Conservation (phyloP, 169 alveolate species). For the Cardiosporidium cionae region DNA sequence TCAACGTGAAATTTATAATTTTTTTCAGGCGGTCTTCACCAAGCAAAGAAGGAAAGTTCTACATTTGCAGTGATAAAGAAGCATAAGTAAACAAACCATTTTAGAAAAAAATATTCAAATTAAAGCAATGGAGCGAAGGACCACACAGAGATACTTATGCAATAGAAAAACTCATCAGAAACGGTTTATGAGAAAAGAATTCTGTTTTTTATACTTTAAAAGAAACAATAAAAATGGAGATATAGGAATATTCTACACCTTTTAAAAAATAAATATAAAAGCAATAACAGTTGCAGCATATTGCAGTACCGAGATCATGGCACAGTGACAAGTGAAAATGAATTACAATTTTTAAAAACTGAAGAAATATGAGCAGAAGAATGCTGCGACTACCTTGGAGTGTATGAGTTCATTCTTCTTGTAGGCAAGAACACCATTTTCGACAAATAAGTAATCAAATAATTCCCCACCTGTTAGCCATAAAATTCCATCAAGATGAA, state of each 20-base stretch:
- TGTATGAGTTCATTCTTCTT: slow-evolving; percentile 60
- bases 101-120: background rate
- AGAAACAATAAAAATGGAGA: no score
- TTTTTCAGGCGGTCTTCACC: slow-evolving; percentile 75
- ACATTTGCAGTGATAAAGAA: background rate
- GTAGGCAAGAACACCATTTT: slow-evolving; percentile 80
- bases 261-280: no score
- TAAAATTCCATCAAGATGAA: no score
- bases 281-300: no score
- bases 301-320: no score
- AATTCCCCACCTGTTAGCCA: slow-evolving; percentile 21
- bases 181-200: no score
- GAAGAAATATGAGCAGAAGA: background rate
- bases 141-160: no score
- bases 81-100: background rate
- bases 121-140: no score
- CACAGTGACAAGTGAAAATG: no score
- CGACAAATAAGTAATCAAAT: slow-evolving; percentile 69
- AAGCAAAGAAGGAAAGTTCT: slow-evolving; percentile 50
- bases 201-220: no score
- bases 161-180: no score
- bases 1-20: slow-evolving; percentile 72
- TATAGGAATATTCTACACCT: no score
- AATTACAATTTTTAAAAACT: background rate
- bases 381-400: slow-evolving; percentile 39